A percentile compares a stretch with the other conserved stretches of the same genome.
Conservation (phyloP, 805 yeast genomes). For the Diddensiella transvaalensis region DNA sequence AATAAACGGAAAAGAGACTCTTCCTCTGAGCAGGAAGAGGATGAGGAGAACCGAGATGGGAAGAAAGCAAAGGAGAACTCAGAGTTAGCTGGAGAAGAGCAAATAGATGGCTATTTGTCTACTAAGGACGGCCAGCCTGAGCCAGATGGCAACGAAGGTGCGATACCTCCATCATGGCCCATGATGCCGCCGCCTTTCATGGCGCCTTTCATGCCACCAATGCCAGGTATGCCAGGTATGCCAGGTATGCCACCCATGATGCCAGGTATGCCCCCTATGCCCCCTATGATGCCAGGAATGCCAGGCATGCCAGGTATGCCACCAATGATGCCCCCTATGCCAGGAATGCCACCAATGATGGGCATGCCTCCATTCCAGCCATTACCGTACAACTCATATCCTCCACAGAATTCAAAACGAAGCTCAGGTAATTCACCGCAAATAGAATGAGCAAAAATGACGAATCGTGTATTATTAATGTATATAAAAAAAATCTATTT, state of each 20-base stretch:
- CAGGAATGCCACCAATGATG: constrained; percentile 6
- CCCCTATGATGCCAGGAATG: constrained; percentile 26
- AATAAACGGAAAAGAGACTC: not conserved
- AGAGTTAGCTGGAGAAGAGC: constrained; percentile 6
- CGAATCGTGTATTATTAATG: not conserved
- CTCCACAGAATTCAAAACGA: not conserved
- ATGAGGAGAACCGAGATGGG: not conserved
- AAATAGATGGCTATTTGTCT: constrained; percentile 6
- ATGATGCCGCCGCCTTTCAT: constrained; percentile 17
- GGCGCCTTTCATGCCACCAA: constrained; percentile 22
- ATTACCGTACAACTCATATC: too few species aligned
- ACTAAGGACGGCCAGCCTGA: not conserved
- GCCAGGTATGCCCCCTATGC: constrained; percentile 18
- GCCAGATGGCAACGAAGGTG: not conserved
- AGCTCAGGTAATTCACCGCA: not conserved
- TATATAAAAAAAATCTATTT: constrained; percentile 4
- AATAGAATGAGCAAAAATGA: not conserved
- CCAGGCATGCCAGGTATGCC: constrained; percentile 19
- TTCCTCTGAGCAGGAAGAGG: not conserved
- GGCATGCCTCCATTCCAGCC: not conserved
- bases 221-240: constrained; percentile 29
- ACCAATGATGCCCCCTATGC: constrained; percentile 33
- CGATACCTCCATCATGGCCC: constrained; percentile 10
- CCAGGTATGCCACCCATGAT: constrained; percentile 28
- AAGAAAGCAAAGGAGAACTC: not conserved